A percentile compares a stretch with the other conserved stretches of the same genome.
Conservation (phyloP, 2,329 filamentous ascomycete species). For the Nigrograna mackinnonii region DNA sequence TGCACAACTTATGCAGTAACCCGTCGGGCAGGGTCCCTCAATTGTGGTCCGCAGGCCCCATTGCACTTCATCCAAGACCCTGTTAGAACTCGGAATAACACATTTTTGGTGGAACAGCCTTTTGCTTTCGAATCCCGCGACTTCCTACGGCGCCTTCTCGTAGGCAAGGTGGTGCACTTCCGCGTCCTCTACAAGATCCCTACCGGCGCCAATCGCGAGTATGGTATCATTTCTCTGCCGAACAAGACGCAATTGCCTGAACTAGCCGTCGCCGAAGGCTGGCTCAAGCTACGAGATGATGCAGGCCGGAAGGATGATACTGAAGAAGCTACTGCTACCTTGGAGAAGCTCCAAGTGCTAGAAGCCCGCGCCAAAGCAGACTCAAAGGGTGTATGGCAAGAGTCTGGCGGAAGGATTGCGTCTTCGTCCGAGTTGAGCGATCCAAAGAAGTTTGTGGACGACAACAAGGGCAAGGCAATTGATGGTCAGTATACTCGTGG, state of each 20-base stretch:
- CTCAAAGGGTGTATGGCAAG: conserved; percentile 79
- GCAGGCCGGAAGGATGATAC: conserved; percentile 89
- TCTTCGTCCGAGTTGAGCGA: conserved; percentile 81
- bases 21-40: conserved; percentile 1
- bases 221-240: conserved; percentile 77
- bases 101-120: conserved; percentile 47
- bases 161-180: conserved; percentile 88
- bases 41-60: too few relatives aligned
- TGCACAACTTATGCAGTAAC: conserved; percentile 7
- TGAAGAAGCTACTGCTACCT: conserved; percentile 68
- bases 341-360: conserved; percentile 77
- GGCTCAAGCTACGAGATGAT: conserved; percentile 92
- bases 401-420: conserved; percentile 68
- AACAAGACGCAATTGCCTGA: conserved; percentile 76
- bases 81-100: not conserved
- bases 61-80: too few relatives aligned
- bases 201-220: conserved; percentile 76
- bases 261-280: conserved; percentile 81
- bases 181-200: conserved; percentile 86
- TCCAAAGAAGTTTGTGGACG: conserved; percentile 73
- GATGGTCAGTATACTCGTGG: conserved; percentile 57
- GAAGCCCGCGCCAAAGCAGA: conserved; percentile 79
- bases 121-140: conserved; percentile 95
- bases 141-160: conserved; percentile 78
- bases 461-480: conserved; percentile 83